Base-by-base conservation (phyloP, 2,329 filamentous ascomycete species). In the Drechslerella stenobrocha region DNA sequence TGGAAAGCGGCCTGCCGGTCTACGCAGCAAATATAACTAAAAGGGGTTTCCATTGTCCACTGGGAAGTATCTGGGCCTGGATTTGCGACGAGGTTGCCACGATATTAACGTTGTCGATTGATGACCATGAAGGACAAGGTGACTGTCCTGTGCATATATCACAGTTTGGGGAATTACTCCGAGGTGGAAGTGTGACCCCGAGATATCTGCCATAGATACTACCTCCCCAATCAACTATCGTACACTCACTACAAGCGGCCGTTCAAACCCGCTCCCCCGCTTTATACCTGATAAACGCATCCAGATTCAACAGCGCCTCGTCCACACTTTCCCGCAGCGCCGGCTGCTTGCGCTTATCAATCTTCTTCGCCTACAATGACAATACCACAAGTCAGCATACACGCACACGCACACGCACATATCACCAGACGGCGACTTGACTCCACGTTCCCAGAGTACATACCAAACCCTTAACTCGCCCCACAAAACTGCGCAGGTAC, bases 221-320 rank as follows among this genome's bases (percentile, higher is more conserved):
- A 51, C 35, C 6, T 35, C 45, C 34, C 40, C 11, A 15, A 9
- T 37, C 15, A 9, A 5, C 34, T 13, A 13, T 37, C 11, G 15
- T 13, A 13, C 11, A 37, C 11, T 13, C 34, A 3, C 37, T 18
- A 13, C 37, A 13, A 34, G 13, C 35, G 2, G 30, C 8, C 24
- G 9, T 9, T 55, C 3, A 18, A 46, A 3, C 42, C 28, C 65
- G 47, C 28, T 84, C 78, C 75, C 84, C 84, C 76, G 80, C 81
- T 77, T 87, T 88, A 74, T 87, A 87, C 61, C 80, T 76, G 70
- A 87, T 77, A 73, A 87, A 88, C 53, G 84, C 79, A 26, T 74
- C 76, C 70, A 87, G 75, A 73, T 88, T 88, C 72, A 85, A 70
- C 1, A 81, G 76, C 0, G 78, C 82, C 75, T 87, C 84, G 69